Conservation (phyloP, 2,329 filamentous ascomycete species). For the Mollisiaceae sp. region DNA sequence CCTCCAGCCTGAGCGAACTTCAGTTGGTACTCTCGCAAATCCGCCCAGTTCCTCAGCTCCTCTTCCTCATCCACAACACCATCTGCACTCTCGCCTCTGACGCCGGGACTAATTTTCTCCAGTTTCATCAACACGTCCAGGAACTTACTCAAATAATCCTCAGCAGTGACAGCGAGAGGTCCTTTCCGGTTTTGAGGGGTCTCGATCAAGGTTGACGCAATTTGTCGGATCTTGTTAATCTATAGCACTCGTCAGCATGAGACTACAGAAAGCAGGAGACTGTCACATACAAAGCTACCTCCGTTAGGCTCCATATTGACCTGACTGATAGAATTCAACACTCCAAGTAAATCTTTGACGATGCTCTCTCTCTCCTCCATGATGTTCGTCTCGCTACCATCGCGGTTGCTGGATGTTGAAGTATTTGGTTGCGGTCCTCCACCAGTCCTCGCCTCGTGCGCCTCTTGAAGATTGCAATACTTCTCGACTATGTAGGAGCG, state of each 20-base stretch:
- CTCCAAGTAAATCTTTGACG: constrained; percentile 75
- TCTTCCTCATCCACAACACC: constrained; percentile 71
- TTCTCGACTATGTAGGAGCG: constrained; percentile 86
- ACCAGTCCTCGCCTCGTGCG: constrained; percentile 56
- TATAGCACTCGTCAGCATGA: constrained; percentile 25
- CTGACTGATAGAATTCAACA: constrained; percentile 79
- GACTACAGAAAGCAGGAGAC: background rate
- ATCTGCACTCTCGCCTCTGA: constrained; percentile 49
- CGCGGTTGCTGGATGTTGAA: constrained; percentile 47
- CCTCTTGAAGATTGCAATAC: constrained; percentile 78
- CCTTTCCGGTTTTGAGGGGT: constrained; percentile 58
- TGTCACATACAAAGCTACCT: constrained; percentile 62
- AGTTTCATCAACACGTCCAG: constrained; percentile 76
- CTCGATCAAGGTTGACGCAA: constrained; percentile 80
- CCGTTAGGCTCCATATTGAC: constrained; percentile 81
- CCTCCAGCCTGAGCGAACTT: constrained; percentile 72
- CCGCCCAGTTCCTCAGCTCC: constrained; percentile 78
- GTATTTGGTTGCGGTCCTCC: constrained; percentile 38
- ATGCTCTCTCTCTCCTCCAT: constrained; percentile 79
- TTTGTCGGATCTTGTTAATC: constrained; percentile 83
- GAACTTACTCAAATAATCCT: constrained; percentile 74
- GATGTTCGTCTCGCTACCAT: constrained; percentile 58
- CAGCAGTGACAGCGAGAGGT: constrained; percentile 60
- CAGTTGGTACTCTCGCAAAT: constrained; percentile 77
- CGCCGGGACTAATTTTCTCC: constrained; percentile 53